phyloP scores from a whole-genome alignment of 371 early-diverging fungal genomes.

The Mucor saturninus region DNA sequence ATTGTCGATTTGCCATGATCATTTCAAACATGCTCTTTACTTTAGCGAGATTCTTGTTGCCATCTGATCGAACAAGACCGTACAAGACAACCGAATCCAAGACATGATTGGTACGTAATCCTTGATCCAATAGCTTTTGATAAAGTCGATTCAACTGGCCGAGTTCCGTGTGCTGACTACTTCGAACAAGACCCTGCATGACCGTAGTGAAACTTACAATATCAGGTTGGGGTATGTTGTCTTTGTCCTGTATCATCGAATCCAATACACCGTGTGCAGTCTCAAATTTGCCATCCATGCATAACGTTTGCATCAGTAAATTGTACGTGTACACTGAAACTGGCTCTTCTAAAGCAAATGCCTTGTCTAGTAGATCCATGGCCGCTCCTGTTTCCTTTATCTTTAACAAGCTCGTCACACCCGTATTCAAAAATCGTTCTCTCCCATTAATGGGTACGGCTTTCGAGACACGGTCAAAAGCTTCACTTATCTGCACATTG shows the following conservation, averaged over 20 bases:
- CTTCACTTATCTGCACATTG: slow-evolving; percentile 13
- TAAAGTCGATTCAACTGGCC: slow-evolving; percentile 30
- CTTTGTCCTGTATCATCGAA: slow-evolving; percentile 28
- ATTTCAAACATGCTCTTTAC: slow-evolving; percentile 25
- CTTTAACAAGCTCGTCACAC: slow-evolving; percentile 29
- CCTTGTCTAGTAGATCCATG: slow-evolving; percentile 22
- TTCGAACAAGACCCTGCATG: slow-evolving; percentile 41
- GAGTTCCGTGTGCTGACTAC: neutral
- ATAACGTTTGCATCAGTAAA: slow-evolving; percentile 32
- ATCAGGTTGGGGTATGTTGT: slow-evolving; percentile 44
- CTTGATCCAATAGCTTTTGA: slow-evolving; percentile 23
- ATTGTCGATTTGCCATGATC: slow-evolving; percentile 24
- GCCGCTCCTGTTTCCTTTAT: slow-evolving; percentile 29
- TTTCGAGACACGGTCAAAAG: slow-evolving; percentile 28
- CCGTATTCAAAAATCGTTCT: slow-evolving; percentile 27
- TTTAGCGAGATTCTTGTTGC: slow-evolving; percentile 2
- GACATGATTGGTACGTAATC: slow-evolving; percentile 25
- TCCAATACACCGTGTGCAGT: slow-evolving; percentile 34
- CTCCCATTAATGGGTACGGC: neutral
- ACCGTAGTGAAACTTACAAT: slow-evolving; percentile 45
- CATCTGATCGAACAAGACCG: slow-evolving; percentile 27
- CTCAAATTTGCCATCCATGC: slow-evolving; percentile 30
- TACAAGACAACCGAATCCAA: slow-evolving; percentile 41
- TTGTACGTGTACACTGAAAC: slow-evolving; percentile 37
- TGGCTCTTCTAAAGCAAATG: slow-evolving; percentile 19